Base-by-base conservation (phyloP, 306 rosid species). In the Quercus variabilis region DNA sequence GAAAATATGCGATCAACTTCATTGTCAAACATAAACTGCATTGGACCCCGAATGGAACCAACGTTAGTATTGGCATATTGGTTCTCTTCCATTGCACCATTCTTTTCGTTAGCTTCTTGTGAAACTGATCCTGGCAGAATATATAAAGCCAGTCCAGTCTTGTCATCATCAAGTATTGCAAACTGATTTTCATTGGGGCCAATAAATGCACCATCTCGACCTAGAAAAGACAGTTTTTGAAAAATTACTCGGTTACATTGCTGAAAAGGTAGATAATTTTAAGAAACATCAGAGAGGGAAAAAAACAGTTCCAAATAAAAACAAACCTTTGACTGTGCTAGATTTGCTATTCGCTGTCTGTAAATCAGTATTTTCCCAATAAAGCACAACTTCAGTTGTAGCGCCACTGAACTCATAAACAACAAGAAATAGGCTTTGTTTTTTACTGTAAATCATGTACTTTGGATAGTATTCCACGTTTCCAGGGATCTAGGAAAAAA, bases 121-220 rank as follows among this genome's bases (percentile, higher is more conserved):
- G 94, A 80, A 72, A 86, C 84, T 72, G 89, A 92, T 87, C 93
- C 98, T n/a, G 96, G 93, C 38, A 96, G 84, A 52, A 82, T 85
- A 87, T 88, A 91, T 76, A 96, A 79, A 59, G 91, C 90, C 82
- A 96, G 78, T 76, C 93, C 99, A 74, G 94, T 93, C 93, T 88
- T 89, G 86, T 96, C 99, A 28, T 91, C 99, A 70, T 96, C 99
- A 26, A 96, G 98, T 80, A 93, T 84, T 49, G 96, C 96, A 90
- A 91, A 96, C 85, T 96, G 99, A 78, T 89, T 93, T 80, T 96
- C 98, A 46, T 85, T 91, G 86, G 93, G 92, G 57, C 99, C 99
- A 86, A 96, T 82, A 83, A 96, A 93, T 83, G 99, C 98, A 69
- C 92, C 98, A 86, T 93, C 99, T 79, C 83, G 88, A 79, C 99